These are phyloP conservation scores for Candida sojae DNA, from an alignment of 1,139 yeast species.

Conservation along the genomic window DNA sequence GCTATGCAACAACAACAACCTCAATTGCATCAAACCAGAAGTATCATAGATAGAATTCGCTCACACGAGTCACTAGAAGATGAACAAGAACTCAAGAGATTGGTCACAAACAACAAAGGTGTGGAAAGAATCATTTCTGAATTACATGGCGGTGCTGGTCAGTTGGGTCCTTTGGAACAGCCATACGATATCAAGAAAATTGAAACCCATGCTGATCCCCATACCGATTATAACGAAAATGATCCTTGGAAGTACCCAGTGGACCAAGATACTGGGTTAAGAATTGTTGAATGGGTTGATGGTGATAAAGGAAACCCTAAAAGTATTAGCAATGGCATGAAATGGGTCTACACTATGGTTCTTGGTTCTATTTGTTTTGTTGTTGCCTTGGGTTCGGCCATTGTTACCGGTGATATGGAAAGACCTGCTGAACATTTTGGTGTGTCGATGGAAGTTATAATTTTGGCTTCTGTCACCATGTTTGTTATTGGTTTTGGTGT, in stretches of 20 bases:
- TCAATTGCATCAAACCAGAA: slow-evolving; percentile 9
- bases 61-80: slow-evolving; percentile 13
- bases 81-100: slow-evolving; percentile 22
- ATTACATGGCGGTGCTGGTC: slow-evolving; percentile 44
- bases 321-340: slow-evolving; percentile 44
- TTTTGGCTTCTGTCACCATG: slow-evolving; percentile 54
- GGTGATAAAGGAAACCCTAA: slow-evolving; percentile 63
- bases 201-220: slow-evolving; percentile 37
- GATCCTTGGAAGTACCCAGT: slow-evolving; percentile 64
- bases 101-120: slow-evolving; percentile 34
- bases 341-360: slow-evolving; percentile 57
- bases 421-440: slow-evolving; percentile 53
- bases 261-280: slow-evolving; percentile 53
- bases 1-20: slow-evolving; percentile 9
- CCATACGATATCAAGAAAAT: slow-evolving; percentile 47
- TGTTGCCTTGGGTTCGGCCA: slow-evolving; percentile 63
- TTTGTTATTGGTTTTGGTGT: slow-evolving; percentile 73
- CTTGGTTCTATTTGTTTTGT: slow-evolving; percentile 56
- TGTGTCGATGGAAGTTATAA: slow-evolving; percentile 56
- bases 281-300: slow-evolving; percentile 59
- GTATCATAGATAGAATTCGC: slow-evolving; percentile 10
- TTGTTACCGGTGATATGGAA: slow-evolving; percentile 59
- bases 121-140: slow-evolving; percentile 35
- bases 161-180: slow-evolving; percentile 55
- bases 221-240: slow-evolving; percentile 40